Evolutionary conservation across 371 early-diverging fungal species (phyloP).

Genomic region (Mucor irregularis): DNA sequence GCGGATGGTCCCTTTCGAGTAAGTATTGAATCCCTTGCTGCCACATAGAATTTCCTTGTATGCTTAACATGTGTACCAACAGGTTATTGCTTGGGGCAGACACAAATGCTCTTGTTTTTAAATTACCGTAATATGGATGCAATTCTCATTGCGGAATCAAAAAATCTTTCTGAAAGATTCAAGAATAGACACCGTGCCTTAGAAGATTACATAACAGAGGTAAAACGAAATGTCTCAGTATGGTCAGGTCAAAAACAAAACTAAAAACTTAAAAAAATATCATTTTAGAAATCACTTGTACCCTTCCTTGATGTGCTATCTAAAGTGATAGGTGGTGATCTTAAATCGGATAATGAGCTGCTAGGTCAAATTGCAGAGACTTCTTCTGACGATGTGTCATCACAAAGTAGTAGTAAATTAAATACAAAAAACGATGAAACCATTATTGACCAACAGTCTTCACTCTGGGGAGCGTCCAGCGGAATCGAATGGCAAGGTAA

Average conservation of each 20-base stretch:
- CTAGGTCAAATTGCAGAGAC: too few species aligned
- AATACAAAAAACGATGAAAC: background rate
- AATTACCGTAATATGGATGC: constrained; percentile 22
- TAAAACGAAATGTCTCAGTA: too few species aligned
- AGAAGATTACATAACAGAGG: constrained; percentile 30
- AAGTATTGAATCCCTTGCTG: constrained; percentile 7
- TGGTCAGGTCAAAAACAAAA: background rate
- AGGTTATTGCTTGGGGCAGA: constrained; percentile 31
- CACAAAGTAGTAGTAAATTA: too few species aligned
- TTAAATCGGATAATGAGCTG: too few species aligned
- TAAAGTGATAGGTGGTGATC: constrained; percentile 7
- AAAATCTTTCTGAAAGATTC: constrained; percentile 12
- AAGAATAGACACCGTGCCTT: constrained; percentile 14
- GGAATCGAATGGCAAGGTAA: constrained; percentile 44
- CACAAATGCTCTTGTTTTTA: constrained; percentile 24
- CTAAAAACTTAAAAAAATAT: background rate
- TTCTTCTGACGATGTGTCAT: too few species aligned
- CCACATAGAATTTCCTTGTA: too few species aligned
- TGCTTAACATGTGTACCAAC: too few species aligned
- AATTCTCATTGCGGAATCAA: constrained; percentile 16
- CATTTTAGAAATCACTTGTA: constrained; percentile 8
- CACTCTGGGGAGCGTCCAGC: constrained; percentile 31
- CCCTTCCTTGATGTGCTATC: constrained; percentile 26
- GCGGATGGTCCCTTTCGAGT: constrained; percentile 39
- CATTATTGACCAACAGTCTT: constrained; percentile 1